Evolutionary conservation across 225 moss, liverwort and hornwort genomes (phyloP).

Genomic region (Straminergon stramineum): DNA sequence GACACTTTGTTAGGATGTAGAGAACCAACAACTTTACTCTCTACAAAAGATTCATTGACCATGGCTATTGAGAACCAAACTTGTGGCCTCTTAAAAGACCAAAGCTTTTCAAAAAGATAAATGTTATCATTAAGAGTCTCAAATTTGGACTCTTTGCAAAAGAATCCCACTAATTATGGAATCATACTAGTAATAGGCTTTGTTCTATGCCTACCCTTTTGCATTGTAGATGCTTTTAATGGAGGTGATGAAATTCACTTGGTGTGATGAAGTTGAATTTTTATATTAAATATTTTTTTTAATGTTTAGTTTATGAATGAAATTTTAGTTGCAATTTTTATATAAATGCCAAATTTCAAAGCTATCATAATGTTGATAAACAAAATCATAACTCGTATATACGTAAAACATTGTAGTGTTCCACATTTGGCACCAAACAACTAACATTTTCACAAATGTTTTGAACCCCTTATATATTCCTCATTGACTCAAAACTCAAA

Average conservation of each 20-base stretch:
- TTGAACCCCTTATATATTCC: background rate
- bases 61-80: fast-evolving
- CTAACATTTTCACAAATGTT: background rate
- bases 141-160: background rate
- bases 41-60: background rate
- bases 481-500: background rate
- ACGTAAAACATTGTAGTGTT: background rate
- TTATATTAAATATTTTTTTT: background rate
- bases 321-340: background rate
- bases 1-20: background rate
- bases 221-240: background rate
- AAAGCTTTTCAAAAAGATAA: fast-evolving
- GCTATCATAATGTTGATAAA: background rate
- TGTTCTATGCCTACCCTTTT: background rate
- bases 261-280: background rate
- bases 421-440: too few species aligned
- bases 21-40: fast-evolving
- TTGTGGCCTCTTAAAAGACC: fast-evolving
- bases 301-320: background rate
- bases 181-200: fast-evolving
- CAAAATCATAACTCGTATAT: background rate
- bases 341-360: background rate
- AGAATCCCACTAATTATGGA: fast-evolving
- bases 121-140: background rate
- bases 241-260: background rate